These are phyloP conservation scores for Alternaria sp. DNA, from an alignment of 2,329 filamentous ascomycete genomes.

Conservation along the genomic window DNA sequence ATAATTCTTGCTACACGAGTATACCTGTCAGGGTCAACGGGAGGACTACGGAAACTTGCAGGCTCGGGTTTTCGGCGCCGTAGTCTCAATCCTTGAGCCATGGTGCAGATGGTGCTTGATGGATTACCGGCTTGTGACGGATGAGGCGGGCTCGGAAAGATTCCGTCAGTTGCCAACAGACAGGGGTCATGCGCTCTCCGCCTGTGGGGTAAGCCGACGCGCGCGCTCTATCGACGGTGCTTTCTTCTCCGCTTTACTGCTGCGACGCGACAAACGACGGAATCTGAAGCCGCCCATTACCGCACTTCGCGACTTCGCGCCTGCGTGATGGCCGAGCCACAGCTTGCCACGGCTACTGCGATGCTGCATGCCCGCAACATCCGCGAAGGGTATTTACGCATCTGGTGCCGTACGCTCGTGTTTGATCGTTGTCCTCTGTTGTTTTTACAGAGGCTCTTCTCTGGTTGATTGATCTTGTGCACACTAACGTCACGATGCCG, in stretches of 20 bases:
- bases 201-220: conserved; percentile 32
- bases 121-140: conserved; percentile 35
- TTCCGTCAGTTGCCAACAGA: conserved; percentile 33
- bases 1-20: neutral
- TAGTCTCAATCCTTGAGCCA: conserved; percentile 2
- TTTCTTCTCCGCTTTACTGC: conserved; percentile 24
- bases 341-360: conserved; percentile 23
- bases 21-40: neutral
- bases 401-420: neutral
- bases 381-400: conserved; percentile 19
- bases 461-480: conserved; percentile 25
- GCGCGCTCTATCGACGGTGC: conserved; percentile 2
- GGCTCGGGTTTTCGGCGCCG: conserved; percentile 20
- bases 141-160: conserved; percentile 28
- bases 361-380: conserved; percentile 31
- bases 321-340: conserved; percentile 22
- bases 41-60: neutral
- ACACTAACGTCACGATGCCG: conserved; percentile 61
- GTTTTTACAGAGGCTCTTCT: conserved; percentile 38
- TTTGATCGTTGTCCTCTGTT: conserved; percentile 30
- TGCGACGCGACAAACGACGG: conserved; percentile 21
- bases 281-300: conserved; percentile 40
- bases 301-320: conserved; percentile 30
- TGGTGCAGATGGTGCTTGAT: conserved; percentile 1
- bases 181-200: neutral